Evolutionary conservation across 2,329 filamentous ascomycete species (phyloP), one percentile per base, ranked within the genome.

Genomic region (Cryphonectria nitschkei): DNA sequence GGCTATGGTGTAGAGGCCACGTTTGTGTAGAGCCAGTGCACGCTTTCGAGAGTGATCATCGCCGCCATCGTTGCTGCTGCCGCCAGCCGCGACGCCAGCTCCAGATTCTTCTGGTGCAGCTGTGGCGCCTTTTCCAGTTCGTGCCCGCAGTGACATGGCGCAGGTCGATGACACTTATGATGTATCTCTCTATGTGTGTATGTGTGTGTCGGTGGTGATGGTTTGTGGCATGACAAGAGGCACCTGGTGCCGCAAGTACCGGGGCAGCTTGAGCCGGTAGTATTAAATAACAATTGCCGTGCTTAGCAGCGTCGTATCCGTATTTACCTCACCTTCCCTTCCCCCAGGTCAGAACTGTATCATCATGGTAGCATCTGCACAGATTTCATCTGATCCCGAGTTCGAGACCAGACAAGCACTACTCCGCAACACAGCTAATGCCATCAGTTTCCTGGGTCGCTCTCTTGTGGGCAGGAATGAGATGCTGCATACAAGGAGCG

Each of bases 21-120:
- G 65, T 13, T 54, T 67, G 64, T 67, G 65, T 11, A 73, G 54
- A 16, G 72, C 67, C 65, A 43, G 37, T 32, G 54, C 54, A 19
- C 54, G 19, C 13, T 3, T 46, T 7, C 22, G 65, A 39, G 22
- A 61, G 41, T 43, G 65, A 11, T 2, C 26, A 26, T 56, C 58
- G 56, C n/a, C 22, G 37, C 22, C 39, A 41, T 63, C 39, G 3
- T n/a, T 26, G 62, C 22, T 58, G 13, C 16, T 22, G 52, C 63
- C 16, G 46, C 34, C 62, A 16, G 43, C 46, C 34, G 9, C 52
- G 26, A 8, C 6, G n/a, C 32, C 43, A n/a, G 16, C 39, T 22
- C 14, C n/a, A 13, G 61, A 19, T 16, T 16, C 54, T 32, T 13
- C 29, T 32, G 29, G 29, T 34, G n/a, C 2, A 26, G 52, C 52